Evolutionary conservation across 139 green algal genomes (phyloP), one percentile per base, ranked within the genome.

Genomic region (Picocystis salinarum): DNA sequence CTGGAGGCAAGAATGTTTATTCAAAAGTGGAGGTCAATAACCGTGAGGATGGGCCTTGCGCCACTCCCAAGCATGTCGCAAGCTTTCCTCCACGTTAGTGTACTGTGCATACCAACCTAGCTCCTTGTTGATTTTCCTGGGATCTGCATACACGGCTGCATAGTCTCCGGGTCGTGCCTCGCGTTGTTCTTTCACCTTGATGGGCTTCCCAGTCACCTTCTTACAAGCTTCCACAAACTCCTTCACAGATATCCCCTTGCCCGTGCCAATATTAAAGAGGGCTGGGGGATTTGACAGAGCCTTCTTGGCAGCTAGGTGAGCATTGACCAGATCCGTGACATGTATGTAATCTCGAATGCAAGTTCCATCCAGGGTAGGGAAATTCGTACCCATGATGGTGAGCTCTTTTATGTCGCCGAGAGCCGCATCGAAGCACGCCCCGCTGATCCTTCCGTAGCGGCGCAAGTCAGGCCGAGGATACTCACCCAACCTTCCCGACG

Each of bases 311-410:
- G 54, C 48, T n/a, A 75, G 20, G 53, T 85, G 74, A 10, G 74
- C 73, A 7, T 60, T 50, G 6, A 82, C 51, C 3, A 85, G 56
- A 49, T 85, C 74, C n/a, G 47, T 61, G 19, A 82, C 73, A 47
- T 85, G 73, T 29, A 85, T 66, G 58, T 75, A 85, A 51, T 85
- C 74, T 2, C 74, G 53, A 17, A 83, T 55, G 42, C 62, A 73
- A 25, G 65, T 67, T 27, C 40, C 50, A 37, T 61, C 48, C 9
- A 12, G 11, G 2, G 53, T 59, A 4, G 44, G 28, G 30, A 39
- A 24, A 10, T 60, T 36, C 18, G 52, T 50, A 13, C 55, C 60
- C 39, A 48, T 66, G 26, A 81, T 59, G 3, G 37, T 63, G 5
- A 82, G 55, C 3, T 45, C 11, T 0, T 36, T 19, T 26, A 67